phyloP scores from a whole-genome alignment of 1,139 yeast species.

The Zygoascus sp. region DNA sequence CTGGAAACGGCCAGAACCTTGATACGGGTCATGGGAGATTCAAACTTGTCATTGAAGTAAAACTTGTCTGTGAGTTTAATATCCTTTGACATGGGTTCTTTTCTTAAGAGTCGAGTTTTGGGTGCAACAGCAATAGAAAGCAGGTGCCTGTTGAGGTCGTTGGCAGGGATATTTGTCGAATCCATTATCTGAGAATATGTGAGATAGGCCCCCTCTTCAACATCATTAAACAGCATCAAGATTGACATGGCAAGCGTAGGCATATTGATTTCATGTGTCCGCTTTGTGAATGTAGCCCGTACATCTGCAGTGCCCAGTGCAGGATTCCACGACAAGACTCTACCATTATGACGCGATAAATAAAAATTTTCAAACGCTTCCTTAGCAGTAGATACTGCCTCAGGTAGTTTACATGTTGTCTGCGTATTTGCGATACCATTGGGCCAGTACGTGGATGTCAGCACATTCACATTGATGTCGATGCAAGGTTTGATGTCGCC shows the following conservation, averaged over 20 bases:
- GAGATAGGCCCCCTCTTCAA: constrained; percentile 46
- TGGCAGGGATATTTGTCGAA: constrained; percentile 65
- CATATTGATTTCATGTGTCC: constrained; percentile 74
- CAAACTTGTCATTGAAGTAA: constrained; percentile 64
- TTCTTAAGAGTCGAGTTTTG: constrained; percentile 63
- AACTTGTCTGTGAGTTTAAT: constrained; percentile 63
- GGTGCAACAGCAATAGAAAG: constrained; percentile 87
- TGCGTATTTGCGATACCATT: constrained; percentile 51
- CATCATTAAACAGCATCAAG: constrained; percentile 64
- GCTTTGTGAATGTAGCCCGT: constrained; percentile 44
- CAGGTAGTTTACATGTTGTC: constrained; percentile 52
- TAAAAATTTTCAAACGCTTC: constrained; percentile 48
- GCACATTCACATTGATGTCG: constrained; percentile 48
- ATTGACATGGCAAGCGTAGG: constrained; percentile 78
- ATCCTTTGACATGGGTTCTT: constrained; percentile 71
- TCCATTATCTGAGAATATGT: constrained; percentile 60
- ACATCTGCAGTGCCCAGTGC: constrained; percentile 75
- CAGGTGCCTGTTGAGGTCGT: constrained; percentile 69
- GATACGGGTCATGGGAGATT: constrained; percentile 65
- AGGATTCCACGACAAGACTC: constrained; percentile 79
- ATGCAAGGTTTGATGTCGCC: constrained; percentile 1
- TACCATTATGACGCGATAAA: constrained; percentile 61
- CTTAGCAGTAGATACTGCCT: constrained; percentile 42
- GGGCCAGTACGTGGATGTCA: constrained; percentile 61
- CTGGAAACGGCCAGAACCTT: constrained; percentile 71